Evolutionary conservation across 2,329 filamentous ascomycete genomes (phyloP), one percentile per base, ranked within the genome.

Genomic region (Penicillium crustosum): DNA sequence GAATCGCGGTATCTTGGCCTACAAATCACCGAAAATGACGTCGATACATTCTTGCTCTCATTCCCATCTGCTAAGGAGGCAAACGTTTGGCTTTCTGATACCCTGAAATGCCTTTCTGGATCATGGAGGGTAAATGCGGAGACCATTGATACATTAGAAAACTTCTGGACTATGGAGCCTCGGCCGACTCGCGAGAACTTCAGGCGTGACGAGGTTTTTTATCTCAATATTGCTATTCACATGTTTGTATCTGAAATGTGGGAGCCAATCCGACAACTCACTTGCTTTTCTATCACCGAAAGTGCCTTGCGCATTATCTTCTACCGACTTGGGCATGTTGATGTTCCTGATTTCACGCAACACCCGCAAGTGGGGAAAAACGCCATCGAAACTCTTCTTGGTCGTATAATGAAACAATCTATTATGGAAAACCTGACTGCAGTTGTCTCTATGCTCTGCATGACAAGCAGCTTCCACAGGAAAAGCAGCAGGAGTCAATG

Each of bases 31-130:
- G 57, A 36, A 35, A 41, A 47, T 39, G 48, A 59, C 17, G 44
- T 59, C 17, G 52, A 59, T 35, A 38, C 31, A 27, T 59, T 59
- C 33, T 31, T 59, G 29, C 57, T 56, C 23, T 59, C 57, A 12
- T 58, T 49, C 35, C n/a, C 45, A 50, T 50, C 45, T 13, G 33
- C 19, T 2, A 29, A 56, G 38, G 38, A 41, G n/a, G 35, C 53
- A 33, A 27, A 43, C 3, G 23, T 31, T 13, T 52, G 49, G 49
- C 21, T 52, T 52, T 25, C 10, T 15, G 21, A 19, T 23, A 19
- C 33, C 12, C n/a, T 52, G 25, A 52, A 41, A 21, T 42, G 36
- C 21, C 49, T 52, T 42, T 42, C 49, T 19, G n/a, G 25, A 13
- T 42, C 49, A 25, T 52, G 49, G 49, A 52, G 25, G 21, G 49